Conservation (phyloP, 2,329 filamentous ascomycete species). For the Botrytis byssoidea region DNA sequence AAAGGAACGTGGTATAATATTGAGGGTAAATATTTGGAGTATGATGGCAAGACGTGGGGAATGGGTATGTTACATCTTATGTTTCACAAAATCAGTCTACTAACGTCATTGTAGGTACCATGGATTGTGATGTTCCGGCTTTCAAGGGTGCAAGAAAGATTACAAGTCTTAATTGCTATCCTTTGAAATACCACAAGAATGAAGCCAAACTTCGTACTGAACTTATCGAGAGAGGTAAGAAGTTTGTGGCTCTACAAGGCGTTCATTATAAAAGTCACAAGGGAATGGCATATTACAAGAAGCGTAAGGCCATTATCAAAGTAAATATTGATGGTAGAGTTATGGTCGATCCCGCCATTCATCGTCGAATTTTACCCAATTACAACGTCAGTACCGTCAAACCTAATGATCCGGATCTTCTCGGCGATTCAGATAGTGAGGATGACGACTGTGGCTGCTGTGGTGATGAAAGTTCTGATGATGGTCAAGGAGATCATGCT, state of each 20-base stretch:
- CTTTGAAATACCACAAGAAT: slow-evolving; percentile 76
- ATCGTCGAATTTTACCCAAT: slow-evolving; percentile 82
- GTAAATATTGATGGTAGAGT: slow-evolving; percentile 83
- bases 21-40: slow-evolving; percentile 79
- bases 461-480: slow-evolving; percentile 40
- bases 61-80: slow-evolving; percentile 50
- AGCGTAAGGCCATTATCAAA: slow-evolving; percentile 71
- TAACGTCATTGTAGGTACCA: slow-evolving; percentile 42
- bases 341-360: slow-evolving; percentile 83
- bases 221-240: slow-evolving; percentile 78
- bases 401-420: slow-evolving; percentile 64
- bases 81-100: background rate
- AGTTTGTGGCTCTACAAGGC: slow-evolving; percentile 76
- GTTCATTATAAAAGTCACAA: slow-evolving; percentile 82
- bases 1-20: slow-evolving; percentile 74
- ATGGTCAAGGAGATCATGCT: slow-evolving; percentile 37
- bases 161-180: slow-evolving; percentile 72
- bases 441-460: slow-evolving; percentile 44
- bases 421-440: slow-evolving; percentile 50
- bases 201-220: slow-evolving; percentile 61
- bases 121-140: slow-evolving; percentile 65
- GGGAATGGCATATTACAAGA: slow-evolving; percentile 82
- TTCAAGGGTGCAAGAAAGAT: slow-evolving; percentile 86
- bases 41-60: slow-evolving; percentile 83
- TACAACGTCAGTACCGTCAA: slow-evolving; percentile 75